Base-by-base conservation (phyloP, 2,329 filamentous ascomycete species). In the Phaeosphaeriaceae sp. region DNA sequence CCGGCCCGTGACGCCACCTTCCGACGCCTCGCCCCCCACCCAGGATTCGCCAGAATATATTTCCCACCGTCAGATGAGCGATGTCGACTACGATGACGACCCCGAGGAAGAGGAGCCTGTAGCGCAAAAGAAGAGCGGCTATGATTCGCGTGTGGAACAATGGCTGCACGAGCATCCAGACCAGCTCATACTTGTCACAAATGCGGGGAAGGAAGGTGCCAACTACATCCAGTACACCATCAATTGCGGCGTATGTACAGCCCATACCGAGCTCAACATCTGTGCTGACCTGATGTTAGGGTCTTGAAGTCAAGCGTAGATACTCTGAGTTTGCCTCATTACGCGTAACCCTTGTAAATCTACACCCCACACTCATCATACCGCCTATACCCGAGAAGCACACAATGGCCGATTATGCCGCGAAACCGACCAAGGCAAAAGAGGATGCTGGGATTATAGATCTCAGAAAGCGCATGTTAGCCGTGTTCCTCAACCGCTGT, bases 331-430 rank as follows among this genome's bases (percentile, higher is more conserved):
- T 99, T 68, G 89, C 90, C 29, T 96, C 93, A 13, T 79, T 99
- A 48, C 85, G 94, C 66, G 87, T 92, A 64, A 93, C 93, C 2
- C 83, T 99, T 21, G 92, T 92, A 38, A 89, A 89, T 63, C 83
- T 99, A 54, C 95, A 99, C 70, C 94, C 95, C 6, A 99, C 94
- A 0, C 82, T 99, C 34, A 89, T 99, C 64, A 89, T 99, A 43
- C 95, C 94, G 6, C 94, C 94, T 3, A 99, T 99, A 66, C 94
- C 94, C 17, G 95, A 99, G 77, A 99, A 99, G 75, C 94, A 99
- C 74, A 94, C 92, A 37, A 96, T 99, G 88, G 93, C 93, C 53
- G 94, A 99, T 73, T 99, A 99, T 70, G 94, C 94, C 13, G 92
- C 95, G 21, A 97, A 96, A 65, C 94, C 95, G 1, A 99, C 94